phyloP scores from a whole-genome alignment of 768 basidiomycete genomes.

The Dioszegia hungarica region DNA sequence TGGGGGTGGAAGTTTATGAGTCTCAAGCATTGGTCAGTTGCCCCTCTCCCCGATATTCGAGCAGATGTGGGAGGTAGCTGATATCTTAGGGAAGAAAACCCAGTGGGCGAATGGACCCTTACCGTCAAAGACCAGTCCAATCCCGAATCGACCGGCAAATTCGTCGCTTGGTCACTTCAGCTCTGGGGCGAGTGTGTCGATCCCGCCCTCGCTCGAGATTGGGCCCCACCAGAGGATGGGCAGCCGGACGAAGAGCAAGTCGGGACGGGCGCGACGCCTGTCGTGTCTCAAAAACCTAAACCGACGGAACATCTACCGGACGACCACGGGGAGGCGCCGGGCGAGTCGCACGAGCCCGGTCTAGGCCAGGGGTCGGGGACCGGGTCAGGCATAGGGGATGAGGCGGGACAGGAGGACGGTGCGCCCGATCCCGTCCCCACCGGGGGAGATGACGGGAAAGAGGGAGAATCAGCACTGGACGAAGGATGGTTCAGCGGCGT shows the following conservation, averaged over 20 bases:
- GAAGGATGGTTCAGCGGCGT: slow-evolving; percentile 46
- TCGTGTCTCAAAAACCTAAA: slow-evolving; percentile 65
- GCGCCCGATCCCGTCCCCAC: background rate
- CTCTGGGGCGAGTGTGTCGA: slow-evolving; percentile 88
- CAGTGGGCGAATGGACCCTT: slow-evolving; percentile 84
- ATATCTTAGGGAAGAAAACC: slow-evolving; percentile 75
- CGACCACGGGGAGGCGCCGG: slow-evolving; percentile 74
- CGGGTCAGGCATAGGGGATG: slow-evolving; percentile 12
- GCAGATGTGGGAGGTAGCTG: background rate
- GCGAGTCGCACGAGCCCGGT: slow-evolving; percentile 69
- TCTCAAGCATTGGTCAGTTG: slow-evolving; percentile 86
- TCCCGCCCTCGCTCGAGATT: slow-evolving; percentile 61
- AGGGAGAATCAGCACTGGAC: slow-evolving; percentile 28
- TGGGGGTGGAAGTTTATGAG: slow-evolving; percentile 99
- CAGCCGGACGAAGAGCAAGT: slow-evolving; percentile 47
- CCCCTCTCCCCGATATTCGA: slow-evolving; percentile 4
- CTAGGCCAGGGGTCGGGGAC: slow-evolving; percentile 23
- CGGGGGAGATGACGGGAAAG: background rate
- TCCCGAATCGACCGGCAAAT: slow-evolving; percentile 57
- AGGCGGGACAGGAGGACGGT: background rate
- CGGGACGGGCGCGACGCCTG: slow-evolving; percentile 33
- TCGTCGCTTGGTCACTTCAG: slow-evolving; percentile 87
- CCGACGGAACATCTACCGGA: slow-evolving; percentile 81
- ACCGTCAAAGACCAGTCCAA: slow-evolving; percentile 73
- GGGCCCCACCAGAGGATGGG: slow-evolving; percentile 49